phyloP scores from a whole-genome alignment of 2,329 filamentous ascomycete genomes.

The Neocucurbitaria cava region DNA sequence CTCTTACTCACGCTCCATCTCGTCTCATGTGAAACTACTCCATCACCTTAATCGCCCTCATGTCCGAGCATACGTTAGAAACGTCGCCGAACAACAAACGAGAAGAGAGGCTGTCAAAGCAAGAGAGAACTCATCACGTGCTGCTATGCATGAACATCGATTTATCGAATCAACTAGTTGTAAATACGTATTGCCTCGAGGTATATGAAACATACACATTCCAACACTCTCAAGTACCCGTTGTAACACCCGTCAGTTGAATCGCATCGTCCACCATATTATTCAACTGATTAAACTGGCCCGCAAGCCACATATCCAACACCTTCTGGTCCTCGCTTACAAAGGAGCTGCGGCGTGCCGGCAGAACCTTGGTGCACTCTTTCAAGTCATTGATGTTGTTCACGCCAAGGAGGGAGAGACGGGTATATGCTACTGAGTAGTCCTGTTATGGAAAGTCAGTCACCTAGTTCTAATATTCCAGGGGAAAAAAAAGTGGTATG shows the following conservation, averaged over 20 bases:
- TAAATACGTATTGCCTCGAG: neutral
- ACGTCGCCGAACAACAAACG: too few species aligned
- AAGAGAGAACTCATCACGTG: too few species aligned
- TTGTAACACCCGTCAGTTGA: conserved; percentile 39
- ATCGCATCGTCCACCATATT: conserved; percentile 43
- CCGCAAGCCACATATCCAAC: conserved; percentile 41
- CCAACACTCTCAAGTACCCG: neutral
- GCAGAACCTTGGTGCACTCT: conserved; percentile 63
- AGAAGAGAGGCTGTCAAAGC: too few species aligned
- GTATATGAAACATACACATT: neutral
- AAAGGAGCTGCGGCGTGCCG: conserved; percentile 31
- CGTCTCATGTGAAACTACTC: too few species aligned
- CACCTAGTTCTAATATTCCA: too few species aligned
- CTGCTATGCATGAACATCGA: neutral
- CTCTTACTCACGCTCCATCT: too few species aligned
- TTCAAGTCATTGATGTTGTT: conserved; percentile 63
- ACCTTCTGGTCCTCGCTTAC: conserved; percentile 35
- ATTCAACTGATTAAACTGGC: conserved; percentile 43
- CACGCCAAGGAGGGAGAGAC: conserved; percentile 63
- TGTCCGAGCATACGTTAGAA: too few species aligned
- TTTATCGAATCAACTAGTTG: neutral
- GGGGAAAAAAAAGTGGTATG: too few species aligned
- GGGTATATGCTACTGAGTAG: conserved; percentile 62
- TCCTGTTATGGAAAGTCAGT: conserved; percentile 47
- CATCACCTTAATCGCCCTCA: too few species aligned